These are phyloP conservation scores for Terana coerulea DNA, from an alignment of 768 basidiomycete species.

Conservation along the genomic window DNA sequence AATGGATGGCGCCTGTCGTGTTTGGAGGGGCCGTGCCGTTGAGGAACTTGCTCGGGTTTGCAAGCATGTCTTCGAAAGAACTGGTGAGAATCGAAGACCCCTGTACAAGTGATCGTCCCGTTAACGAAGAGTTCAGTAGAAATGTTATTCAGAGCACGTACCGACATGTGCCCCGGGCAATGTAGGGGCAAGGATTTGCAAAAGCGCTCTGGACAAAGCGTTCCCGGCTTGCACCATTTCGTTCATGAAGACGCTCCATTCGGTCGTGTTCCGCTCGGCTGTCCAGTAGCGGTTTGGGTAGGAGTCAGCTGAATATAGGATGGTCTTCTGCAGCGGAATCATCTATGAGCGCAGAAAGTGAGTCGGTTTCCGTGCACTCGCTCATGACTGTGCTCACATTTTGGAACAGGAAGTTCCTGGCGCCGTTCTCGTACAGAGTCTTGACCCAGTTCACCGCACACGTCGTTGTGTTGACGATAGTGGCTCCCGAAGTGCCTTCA, in stretches of 20 bases:
- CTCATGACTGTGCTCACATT: slow-evolving; percentile 40
- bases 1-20: slow-evolving; percentile 45
- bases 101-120: slow-evolving; percentile 27
- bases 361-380: not conserved
- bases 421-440: slow-evolving; percentile 51
- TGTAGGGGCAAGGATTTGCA: slow-evolving; percentile 21
- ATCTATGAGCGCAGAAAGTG: slow-evolving; percentile 21
- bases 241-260: slow-evolving; percentile 31
- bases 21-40: slow-evolving; percentile 62
- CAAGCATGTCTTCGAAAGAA: slow-evolving; percentile 55
- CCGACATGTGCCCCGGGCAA: slow-evolving; percentile 52
- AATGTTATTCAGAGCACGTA: slow-evolving; percentile 22
- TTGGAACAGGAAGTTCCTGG: slow-evolving; percentile 65
- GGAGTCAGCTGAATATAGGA: slow-evolving; percentile 29
- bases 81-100: slow-evolving; percentile 57
- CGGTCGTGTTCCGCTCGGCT: slow-evolving; percentile 28
- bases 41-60: slow-evolving; percentile 45
- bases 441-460: slow-evolving; percentile 63
- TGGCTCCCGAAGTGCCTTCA: slow-evolving; percentile 39
- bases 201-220: slow-evolving; percentile 23
- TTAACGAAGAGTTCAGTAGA: not conserved
- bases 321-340: slow-evolving; percentile 29
- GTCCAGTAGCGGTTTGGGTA: slow-evolving; percentile 33
- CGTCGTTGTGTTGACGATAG: slow-evolving; percentile 51
- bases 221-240: slow-evolving; percentile 31